A percentile compares a stretch with the other conserved stretches of the same genome.
Evolutionary conservation across 306 rosid genomes (phyloP).

Genomic region (Sindora glabra): DNA sequence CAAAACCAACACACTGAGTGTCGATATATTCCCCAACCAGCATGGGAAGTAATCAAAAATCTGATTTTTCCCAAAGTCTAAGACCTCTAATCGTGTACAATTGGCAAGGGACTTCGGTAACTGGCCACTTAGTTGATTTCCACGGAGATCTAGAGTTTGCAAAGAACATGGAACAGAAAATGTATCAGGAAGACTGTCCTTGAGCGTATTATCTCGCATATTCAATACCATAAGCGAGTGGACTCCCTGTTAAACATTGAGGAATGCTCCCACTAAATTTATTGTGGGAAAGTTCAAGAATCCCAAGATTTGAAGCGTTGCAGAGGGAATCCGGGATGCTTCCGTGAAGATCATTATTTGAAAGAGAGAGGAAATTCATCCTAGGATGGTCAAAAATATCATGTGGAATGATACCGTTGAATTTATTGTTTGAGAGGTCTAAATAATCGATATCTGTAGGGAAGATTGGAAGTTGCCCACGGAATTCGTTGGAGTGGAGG

Average conservation of each 20-base stretch:
- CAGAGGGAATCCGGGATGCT: conserved; percentile 15
- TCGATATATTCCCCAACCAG: neutral
- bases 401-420: conserved; percentile 10
- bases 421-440: conserved; percentile 28
- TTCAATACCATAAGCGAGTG: neutral
- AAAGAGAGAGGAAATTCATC: neutral
- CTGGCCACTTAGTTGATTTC: conserved; percentile 3
- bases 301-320: neutral
- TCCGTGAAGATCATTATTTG: conserved; percentile 5
- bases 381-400: neutral
- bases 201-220: conserved; percentile 15
- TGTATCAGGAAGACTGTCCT: neutral
- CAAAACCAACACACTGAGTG: conserved; percentile 6
- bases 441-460: neutral
- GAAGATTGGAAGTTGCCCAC: conserved; percentile 12
- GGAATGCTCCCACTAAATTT: conserved; percentile 16
- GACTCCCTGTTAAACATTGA: neutral
- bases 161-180: conserved; percentile 6
- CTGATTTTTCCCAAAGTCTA: conserved; percentile 8
- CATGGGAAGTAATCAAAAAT: neutral
- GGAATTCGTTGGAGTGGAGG: conserved; percentile 37
- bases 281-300: conserved; percentile 34
- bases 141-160: conserved; percentile 16
- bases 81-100: neutral
- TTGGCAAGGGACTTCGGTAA: conserved; percentile 27